These are phyloP conservation scores for Tetracladium marchalianum DNA, from an alignment of 495 filamentous ascomycete genomes.

Conservation along the genomic window DNA sequence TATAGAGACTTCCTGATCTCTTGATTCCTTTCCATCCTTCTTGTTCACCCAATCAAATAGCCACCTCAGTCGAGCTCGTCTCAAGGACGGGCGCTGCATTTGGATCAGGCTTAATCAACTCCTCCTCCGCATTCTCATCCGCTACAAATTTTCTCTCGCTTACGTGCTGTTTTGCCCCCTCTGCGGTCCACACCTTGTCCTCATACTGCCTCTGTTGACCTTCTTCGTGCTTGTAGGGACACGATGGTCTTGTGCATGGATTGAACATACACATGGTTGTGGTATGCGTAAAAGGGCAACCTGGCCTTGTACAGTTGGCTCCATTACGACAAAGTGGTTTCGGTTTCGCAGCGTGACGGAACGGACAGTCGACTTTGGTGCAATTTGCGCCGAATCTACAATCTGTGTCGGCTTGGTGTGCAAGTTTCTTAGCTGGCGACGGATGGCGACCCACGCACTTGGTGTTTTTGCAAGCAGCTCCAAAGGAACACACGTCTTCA, in stretches of 20 bases:
- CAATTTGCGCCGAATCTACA: conserved; percentile 96
- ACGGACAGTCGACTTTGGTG: conserved; percentile 75
- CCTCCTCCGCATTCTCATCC: conserved; percentile 52
- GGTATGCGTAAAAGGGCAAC: conserved; percentile 85
- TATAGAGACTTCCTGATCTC: too few relatives aligned
- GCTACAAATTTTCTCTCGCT: conserved; percentile 89
- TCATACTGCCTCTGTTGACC: conserved; percentile 73
- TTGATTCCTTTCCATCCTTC: too few relatives aligned
- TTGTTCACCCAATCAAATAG: too few relatives aligned
- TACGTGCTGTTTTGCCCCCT: conserved; percentile 48
- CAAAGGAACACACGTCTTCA: conserved; percentile 71
- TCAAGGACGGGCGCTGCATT: too few relatives aligned
- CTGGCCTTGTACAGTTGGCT: conserved; percentile 71
- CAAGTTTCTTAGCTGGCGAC: conserved; percentile 70
- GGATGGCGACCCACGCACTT: conserved; percentile 92
- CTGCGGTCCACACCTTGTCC: conserved; percentile 85
- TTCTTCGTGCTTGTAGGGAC: conserved; percentile 84
- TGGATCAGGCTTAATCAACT: conserved; percentile 57
- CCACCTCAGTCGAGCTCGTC: too few relatives aligned
- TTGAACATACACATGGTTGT: conserved; percentile 79
- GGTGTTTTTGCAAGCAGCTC: conserved; percentile 83
- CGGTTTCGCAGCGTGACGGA: conserved; percentile 76
- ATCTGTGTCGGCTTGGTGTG: conserved; percentile 71
- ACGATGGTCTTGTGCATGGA: conserved; percentile 77
- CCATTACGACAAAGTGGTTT: conserved; percentile 73